These are phyloP conservation scores for Aspergillus hortae DNA, from an alignment of 2,329 filamentous ascomycete genomes.

Conservation along the genomic window DNA sequence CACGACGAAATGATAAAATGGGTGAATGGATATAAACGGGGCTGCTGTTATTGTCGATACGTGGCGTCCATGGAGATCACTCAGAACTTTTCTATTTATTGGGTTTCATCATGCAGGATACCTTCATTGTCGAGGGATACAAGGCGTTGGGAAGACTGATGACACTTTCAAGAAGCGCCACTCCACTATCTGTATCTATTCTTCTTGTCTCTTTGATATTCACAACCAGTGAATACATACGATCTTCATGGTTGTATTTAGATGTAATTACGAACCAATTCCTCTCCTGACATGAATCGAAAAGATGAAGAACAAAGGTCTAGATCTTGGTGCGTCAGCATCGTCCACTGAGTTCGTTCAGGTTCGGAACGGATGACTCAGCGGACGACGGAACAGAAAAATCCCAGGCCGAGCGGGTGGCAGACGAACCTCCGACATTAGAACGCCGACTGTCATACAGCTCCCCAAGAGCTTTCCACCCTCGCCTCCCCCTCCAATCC, in stretches of 20 bases:
- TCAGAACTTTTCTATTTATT: not conserved
- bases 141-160: constrained; percentile 7
- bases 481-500: constrained; percentile 7
- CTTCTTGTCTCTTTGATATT: not conserved
- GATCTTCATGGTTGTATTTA: not conserved
- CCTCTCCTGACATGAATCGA: not conserved
- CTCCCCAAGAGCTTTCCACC: constrained; percentile 23
- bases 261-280: not conserved
- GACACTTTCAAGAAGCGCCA: constrained; percentile 2
- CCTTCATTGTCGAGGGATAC: constrained; percentile 2
- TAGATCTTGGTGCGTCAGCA: not conserved
- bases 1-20: constrained; percentile 15
- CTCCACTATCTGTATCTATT: constrained; percentile 1
- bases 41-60: not conserved
- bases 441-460: constrained; percentile 5
- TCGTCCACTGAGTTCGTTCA: constrained; percentile 11
- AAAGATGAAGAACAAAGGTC: not conserved
- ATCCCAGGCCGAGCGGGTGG: constrained; percentile 20
- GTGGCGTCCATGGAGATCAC: not conserved
- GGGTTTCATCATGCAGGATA: not conserved
- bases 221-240: not conserved
- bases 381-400: constrained; percentile 27
- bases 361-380: constrained; percentile 31
- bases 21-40: constrained; percentile 2
- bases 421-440: constrained; percentile 5